phyloP scores from a whole-genome alignment of 1,284 basidiomycete species.

The Irpex rosettiformis region DNA sequence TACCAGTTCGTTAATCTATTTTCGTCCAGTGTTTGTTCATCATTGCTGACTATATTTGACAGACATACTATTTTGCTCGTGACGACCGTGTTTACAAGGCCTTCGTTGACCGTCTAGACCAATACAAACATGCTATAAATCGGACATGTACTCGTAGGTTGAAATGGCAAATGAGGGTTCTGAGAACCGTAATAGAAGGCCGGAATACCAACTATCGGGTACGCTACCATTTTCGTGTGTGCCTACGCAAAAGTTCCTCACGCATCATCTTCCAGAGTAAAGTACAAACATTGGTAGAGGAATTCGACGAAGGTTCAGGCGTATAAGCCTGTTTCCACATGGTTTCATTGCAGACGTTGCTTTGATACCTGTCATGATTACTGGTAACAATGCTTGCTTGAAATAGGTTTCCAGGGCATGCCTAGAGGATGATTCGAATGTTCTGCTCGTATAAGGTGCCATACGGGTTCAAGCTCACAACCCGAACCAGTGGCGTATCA shows the following conservation, averaged over 20 bases:
- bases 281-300: slow-evolving; percentile 53
- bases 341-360: background rate
- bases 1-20: slow-evolving; percentile 50
- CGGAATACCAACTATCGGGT: slow-evolving; percentile 63
- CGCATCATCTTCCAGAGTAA: slow-evolving; percentile 53
- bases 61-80: slow-evolving; percentile 79
- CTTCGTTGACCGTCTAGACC: slow-evolving; percentile 58
- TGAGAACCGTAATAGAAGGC: slow-evolving; percentile 62
- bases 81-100: slow-evolving; percentile 76
- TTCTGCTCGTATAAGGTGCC: slow-evolving; percentile 85
- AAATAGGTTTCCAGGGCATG: too few species aligned
- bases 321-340: slow-evolving; percentile 21
- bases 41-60: background rate
- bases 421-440: too few species aligned
- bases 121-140: slow-evolving; percentile 48
- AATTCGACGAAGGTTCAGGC: slow-evolving; percentile 52
- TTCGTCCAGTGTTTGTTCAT: slow-evolving; percentile 11
- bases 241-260: too few species aligned
- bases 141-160: slow-evolving; percentile 48
- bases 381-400: background rate
- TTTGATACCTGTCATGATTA: background rate
- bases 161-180: slow-evolving; percentile 67
- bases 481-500: slow-evolving; percentile 70
- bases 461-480: slow-evolving; percentile 56
- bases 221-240: slow-evolving; percentile 28